A percentile compares a stretch with the other conserved stretches of the same genome.
These are phyloP conservation scores for Leishmania aethiopica DNA, from an alignment of 208 protist genomes.

Conservation along the genomic window DNA sequence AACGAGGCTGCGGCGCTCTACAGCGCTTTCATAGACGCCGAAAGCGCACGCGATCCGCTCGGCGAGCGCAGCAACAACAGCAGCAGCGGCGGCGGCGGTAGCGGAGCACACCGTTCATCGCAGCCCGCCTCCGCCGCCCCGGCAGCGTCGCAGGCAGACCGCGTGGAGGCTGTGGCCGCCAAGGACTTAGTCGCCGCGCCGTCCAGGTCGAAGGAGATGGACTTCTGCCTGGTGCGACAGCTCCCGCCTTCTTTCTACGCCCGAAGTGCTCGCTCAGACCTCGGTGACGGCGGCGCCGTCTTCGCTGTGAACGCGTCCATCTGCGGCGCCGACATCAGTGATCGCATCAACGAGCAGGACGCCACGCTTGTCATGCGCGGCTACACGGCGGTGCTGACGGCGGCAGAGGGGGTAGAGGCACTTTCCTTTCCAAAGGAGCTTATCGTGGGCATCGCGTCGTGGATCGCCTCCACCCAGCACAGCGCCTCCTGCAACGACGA, in stretches of 20 bases:
- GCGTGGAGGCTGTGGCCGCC: neutral
- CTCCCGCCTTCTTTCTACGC: constrained; percentile 19
- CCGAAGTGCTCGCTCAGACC: neutral
- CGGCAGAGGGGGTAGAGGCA: constrained; percentile 24
- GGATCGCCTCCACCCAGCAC: constrained; percentile 23
- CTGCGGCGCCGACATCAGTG: constrained; percentile 46
- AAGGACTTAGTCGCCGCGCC: neutral
- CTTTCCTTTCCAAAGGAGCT: constrained; percentile 61
- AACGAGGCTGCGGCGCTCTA: constrained; percentile 7
- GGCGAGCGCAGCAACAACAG: neutral
- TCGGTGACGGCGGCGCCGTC: constrained; percentile 37
- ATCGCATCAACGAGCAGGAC: constrained; percentile 30
- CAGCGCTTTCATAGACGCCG: constrained; percentile 2
- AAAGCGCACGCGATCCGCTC: neutral
- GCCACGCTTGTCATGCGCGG: constrained; percentile 26
- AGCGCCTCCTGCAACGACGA: neutral
- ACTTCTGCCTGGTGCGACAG: constrained; percentile 38
- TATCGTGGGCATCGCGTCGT: constrained; percentile 45
- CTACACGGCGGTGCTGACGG: constrained; percentile 38
- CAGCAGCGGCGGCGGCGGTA: neutral
- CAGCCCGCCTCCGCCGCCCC: neutral
- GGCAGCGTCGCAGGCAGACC: neutral
- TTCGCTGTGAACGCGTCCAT: constrained; percentile 43
- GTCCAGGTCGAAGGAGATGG: constrained; percentile 6
- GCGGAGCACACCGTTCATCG: neutral